phyloP scores from a whole-genome alignment of 306 rosid genomes.

The Castanea crenata region DNA sequence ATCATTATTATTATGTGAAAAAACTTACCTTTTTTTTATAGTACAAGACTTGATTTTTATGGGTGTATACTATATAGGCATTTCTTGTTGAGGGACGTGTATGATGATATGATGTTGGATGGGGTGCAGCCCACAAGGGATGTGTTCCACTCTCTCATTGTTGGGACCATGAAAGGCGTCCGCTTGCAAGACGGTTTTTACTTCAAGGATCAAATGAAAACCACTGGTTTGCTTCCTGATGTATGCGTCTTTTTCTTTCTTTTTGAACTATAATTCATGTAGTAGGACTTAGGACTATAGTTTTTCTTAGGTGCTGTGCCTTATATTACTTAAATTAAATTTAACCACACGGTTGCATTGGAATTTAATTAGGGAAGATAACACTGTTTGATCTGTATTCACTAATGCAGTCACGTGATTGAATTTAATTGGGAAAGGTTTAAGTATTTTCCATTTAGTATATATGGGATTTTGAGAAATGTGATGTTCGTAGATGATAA shows the following conservation, averaged over 20 bases:
- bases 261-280: not conserved
- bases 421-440: no score
- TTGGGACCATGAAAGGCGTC: constrained; percentile 75
- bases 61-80: constrained; percentile 29
- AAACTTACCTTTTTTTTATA: not conserved
- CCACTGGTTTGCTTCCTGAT: constrained; percentile 83
- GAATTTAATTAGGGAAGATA: no score
- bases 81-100: constrained; percentile 73
- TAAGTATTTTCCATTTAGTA: no score
- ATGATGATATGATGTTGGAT: constrained; percentile 89
- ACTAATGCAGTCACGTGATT: no score
- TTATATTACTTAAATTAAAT: no score
- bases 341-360: no score
- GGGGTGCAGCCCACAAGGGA: constrained; percentile 89
- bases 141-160: constrained; percentile 67
- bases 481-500: no score
- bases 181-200: constrained; percentile 76
- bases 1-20: not conserved
- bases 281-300: not conserved
- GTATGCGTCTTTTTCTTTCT: constrained; percentile 34
- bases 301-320: no score
- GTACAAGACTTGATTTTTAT: not conserved
- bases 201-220: constrained; percentile 81
- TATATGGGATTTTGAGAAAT: no score
- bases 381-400: no score